phyloP scores from a whole-genome alignment of 2,329 filamentous ascomycete species.

The Aspergillus intermedius region DNA sequence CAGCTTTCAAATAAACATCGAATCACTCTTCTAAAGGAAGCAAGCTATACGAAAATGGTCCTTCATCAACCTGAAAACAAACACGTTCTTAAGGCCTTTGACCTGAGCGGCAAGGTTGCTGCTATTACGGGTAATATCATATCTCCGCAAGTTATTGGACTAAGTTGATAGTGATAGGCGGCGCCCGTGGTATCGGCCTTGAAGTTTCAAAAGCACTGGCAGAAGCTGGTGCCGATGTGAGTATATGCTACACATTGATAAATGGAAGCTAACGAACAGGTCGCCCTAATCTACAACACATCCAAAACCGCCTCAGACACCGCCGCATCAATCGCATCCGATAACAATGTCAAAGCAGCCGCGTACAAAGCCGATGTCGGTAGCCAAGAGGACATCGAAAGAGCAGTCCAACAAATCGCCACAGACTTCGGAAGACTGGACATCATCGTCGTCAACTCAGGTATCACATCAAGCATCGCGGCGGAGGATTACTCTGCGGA shows the following conservation, averaged over 20 bases:
- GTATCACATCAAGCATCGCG: conserved; percentile 30
- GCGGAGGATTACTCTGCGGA: conserved; percentile 34
- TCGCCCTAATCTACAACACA: conserved; percentile 29
- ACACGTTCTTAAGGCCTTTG: conserved; percentile 22
- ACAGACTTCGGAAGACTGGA: conserved; percentile 40
- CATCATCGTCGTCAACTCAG: conserved; percentile 44
- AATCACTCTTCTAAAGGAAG: not conserved
- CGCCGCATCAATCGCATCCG: conserved; percentile 21
- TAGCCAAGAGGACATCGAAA: conserved; percentile 24
- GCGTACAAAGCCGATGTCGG: conserved; percentile 32
- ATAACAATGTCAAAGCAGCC: conserved; percentile 21
- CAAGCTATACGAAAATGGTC: conserved; percentile 14
- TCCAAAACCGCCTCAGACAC: conserved; percentile 16
- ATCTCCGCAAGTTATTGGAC: not conserved
- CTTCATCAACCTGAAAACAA: conserved; percentile 18
- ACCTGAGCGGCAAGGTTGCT: conserved; percentile 23
- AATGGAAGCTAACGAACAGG: conserved; percentile 8
- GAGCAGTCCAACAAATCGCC: conserved; percentile 26
- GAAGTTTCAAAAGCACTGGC: conserved; percentile 36
- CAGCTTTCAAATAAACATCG: not conserved
- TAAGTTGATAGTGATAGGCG: conserved; percentile 14
- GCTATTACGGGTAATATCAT: conserved; percentile 15
- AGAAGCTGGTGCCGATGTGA: conserved; percentile 33
- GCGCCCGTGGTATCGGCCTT: conserved; percentile 31
- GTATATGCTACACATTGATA: not conserved